These are phyloP conservation scores for Stellera chamaejasme DNA, from an alignment of 345 rosid species.

Conservation along the genomic window DNA sequence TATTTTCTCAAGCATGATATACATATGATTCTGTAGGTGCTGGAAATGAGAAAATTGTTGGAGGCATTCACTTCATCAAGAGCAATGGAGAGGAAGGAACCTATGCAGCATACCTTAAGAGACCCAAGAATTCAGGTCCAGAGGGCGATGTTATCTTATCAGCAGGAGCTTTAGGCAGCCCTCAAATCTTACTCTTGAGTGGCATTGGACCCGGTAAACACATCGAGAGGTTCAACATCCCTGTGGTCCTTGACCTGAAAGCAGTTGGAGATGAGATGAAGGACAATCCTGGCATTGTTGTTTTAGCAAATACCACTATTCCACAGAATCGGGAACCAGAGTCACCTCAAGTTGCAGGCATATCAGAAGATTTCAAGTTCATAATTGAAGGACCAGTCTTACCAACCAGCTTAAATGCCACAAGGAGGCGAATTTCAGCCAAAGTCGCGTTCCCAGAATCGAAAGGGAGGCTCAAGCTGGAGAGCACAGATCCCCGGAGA, in stretches of 20 bases:
- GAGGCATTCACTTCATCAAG: conserved; percentile 49
- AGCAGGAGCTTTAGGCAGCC: conserved; percentile 75
- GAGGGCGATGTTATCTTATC: conserved; percentile 59
- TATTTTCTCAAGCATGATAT: too few relatives aligned
- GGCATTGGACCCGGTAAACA: conserved; percentile 57
- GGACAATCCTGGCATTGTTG: conserved; percentile 51
- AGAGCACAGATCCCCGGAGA: conserved; percentile 42
- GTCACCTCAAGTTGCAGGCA: conserved; percentile 61
- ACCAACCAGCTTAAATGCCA: conserved; percentile 35
- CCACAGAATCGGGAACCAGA: conserved; percentile 43
- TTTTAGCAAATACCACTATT: conserved; percentile 29
- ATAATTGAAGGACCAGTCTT: conserved; percentile 45
- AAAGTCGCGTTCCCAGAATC: conserved; percentile 65
- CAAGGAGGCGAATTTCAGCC: conserved; percentile 43
- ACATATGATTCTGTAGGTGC: conserved; percentile 22
- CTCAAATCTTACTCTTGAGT: conserved; percentile 57
- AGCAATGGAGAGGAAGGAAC: conserved; percentile 37
- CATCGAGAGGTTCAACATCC: conserved; percentile 36
- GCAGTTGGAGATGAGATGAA: conserved; percentile 49
- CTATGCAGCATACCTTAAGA: conserved; percentile 43
- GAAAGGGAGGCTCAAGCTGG: conserved; percentile 49
- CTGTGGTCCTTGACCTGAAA: conserved; percentile 24
- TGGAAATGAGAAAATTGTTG: conserved; percentile 27
- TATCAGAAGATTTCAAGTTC: conserved; percentile 39
- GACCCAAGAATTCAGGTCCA: conserved; percentile 19